These are phyloP conservation scores for Pinus albicaulis DNA, from an alignment of 75 land plant species.

Conservation along the genomic window DNA sequence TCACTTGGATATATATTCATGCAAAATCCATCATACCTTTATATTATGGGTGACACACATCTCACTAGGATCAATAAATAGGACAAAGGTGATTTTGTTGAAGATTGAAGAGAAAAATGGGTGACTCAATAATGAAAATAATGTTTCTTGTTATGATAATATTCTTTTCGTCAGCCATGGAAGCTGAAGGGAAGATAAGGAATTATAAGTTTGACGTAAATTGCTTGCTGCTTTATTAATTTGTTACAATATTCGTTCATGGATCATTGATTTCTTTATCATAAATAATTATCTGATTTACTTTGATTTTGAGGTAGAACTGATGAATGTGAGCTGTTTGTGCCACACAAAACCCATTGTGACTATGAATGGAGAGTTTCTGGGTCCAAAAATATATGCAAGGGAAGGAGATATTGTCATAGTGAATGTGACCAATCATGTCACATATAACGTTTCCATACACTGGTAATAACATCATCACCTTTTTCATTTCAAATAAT, in stretches of 20 bases:
- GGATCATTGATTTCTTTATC: too few species aligned
- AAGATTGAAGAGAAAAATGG: too few species aligned
- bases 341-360: conserved; percentile 14
- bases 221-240: not conserved
- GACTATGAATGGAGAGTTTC: conserved; percentile 20
- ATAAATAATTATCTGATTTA: not conserved
- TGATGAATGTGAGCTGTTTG: not conserved
- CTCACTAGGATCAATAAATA: too few species aligned
- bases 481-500: too few species aligned
- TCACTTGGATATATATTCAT: too few species aligned
- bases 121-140: too few species aligned
- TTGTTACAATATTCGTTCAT: too few species aligned
- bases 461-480: conserved; percentile 6
- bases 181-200: conserved; percentile 1
- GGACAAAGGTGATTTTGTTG: too few species aligned
- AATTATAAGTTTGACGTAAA: conserved; percentile 4
- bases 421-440: conserved; percentile 23
- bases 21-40: too few species aligned
- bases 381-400: conserved; percentile 18
- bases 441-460: conserved; percentile 13
- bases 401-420: conserved; percentile 24
- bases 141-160: too few species aligned
- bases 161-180: not conserved
- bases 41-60: too few species aligned
- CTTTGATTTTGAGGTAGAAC: not conserved